A percentile compares a stretch with the other conserved stretches of the same genome.
Evolutionary conservation across 345 rosid species (phyloP).

Genomic region (Salix udensis): DNA sequence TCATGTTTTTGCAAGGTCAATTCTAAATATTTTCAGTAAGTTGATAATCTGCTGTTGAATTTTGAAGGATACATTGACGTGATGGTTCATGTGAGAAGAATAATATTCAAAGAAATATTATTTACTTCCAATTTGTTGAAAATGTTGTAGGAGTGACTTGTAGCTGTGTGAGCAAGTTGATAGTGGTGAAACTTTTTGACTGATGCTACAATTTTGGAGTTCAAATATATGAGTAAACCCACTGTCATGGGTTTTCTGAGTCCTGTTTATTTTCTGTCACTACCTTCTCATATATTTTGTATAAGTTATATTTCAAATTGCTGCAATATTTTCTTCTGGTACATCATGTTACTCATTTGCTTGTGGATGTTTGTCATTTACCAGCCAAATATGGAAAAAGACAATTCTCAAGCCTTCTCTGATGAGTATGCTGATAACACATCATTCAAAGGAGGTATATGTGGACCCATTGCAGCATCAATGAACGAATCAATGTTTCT

Average conservation of each 20-base stretch:
- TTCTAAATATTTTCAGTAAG: not conserved
- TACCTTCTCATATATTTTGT: not conserved
- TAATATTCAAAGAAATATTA: too few species aligned
- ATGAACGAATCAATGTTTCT: constrained; percentile 85
- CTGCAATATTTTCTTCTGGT: not conserved
- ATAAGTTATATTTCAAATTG: not conserved
- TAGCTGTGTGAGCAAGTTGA: not conserved
- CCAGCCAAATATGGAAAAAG: constrained; percentile 45
- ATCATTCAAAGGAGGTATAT: constrained; percentile 58
- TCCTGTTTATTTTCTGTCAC: not conserved
- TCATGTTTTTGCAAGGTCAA: not conserved
- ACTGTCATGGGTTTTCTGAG: too few species aligned
- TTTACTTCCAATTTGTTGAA: not conserved
- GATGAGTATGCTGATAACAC: constrained; percentile 40
- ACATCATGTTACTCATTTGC: constrained; percentile 5
- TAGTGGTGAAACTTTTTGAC: not conserved
- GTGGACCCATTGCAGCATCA: constrained; percentile 92
- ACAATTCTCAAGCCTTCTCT: constrained; percentile 28
- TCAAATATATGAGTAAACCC: too few species aligned
- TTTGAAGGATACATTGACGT: too few species aligned
- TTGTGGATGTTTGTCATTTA: constrained; percentile 13
- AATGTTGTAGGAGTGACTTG: not conserved
- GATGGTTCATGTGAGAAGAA: too few species aligned
- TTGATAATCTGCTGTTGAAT: too few species aligned
- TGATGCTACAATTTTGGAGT: not conserved